phyloP scores from a whole-genome alignment of 1,284 basidiomycete species.

The Wallemia mellicola region DNA sequence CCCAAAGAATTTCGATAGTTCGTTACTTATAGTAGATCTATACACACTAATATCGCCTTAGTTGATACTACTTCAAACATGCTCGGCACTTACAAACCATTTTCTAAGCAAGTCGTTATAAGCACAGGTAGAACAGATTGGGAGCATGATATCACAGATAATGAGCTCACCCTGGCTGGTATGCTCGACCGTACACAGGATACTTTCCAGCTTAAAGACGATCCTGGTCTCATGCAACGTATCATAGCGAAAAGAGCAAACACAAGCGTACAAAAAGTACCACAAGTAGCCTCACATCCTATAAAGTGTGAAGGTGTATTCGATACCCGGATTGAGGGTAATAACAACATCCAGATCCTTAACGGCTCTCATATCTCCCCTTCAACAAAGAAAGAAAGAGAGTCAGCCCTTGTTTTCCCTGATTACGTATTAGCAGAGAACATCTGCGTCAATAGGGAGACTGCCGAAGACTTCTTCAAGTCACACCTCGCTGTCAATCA shows the following conservation, averaged over 20 bases:
- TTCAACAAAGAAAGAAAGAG: constrained; percentile 24
- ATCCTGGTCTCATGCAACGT: neutral
- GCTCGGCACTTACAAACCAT: constrained; percentile 51
- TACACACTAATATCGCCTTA: neutral
- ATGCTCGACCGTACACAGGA: constrained; percentile 17
- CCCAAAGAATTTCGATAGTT: neutral
- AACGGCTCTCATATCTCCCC: constrained; percentile 47
- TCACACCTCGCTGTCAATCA: constrained; percentile 21
- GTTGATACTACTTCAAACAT: constrained; percentile 47
- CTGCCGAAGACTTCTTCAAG: constrained; percentile 38
- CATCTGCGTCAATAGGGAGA: constrained; percentile 28
- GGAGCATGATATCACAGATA: constrained; percentile 41
- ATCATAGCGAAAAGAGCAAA: neutral
- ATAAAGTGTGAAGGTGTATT: constrained; percentile 3
- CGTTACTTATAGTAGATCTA: neutral
- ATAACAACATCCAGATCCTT: constrained; percentile 30
- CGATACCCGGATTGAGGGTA: constrained; percentile 2
- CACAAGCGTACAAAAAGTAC: constrained; percentile 2
- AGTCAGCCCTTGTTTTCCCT: constrained; percentile 53
- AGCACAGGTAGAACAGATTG: constrained; percentile 69
- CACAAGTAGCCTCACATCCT: constrained; percentile 7
- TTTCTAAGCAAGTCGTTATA: constrained; percentile 51
- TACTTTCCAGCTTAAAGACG: neutral
- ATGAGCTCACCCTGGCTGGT: constrained; percentile 32
- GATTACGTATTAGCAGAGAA: constrained; percentile 56